Conservation (phyloP, 345 rosid genomes). For the Linum tenue region DNA sequence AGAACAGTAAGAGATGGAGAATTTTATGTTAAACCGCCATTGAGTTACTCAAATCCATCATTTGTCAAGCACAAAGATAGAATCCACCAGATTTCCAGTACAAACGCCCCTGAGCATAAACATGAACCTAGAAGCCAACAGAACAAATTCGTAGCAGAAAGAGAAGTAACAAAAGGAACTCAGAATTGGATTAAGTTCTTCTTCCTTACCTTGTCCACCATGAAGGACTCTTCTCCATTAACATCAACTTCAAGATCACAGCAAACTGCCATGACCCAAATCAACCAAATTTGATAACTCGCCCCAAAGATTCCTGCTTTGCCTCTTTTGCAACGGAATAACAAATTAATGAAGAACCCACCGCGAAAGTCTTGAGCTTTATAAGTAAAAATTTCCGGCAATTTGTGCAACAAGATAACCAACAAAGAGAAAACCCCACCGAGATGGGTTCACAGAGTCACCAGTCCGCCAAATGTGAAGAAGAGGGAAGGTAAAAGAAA, state of each 20-base stretch:
- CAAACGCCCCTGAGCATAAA: neutral
- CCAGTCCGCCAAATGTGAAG: neutral
- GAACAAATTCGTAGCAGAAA: neutral
- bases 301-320: slow-evolving; percentile 15
- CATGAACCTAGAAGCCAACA: neutral
- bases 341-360: neutral
- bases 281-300: slow-evolving; percentile 15
- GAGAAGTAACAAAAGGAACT: neutral
- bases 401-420: neutral
- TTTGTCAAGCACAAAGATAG: slow-evolving; percentile 2
- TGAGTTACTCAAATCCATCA: slow-evolving; percentile 11
- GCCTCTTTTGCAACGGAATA: slow-evolving; percentile 1
- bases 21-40: slow-evolving; percentile 4
- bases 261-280: slow-evolving; percentile 51
- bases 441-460: neutral
- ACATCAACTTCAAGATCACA: slow-evolving; percentile 92
- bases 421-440: neutral
- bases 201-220: slow-evolving; percentile 59
- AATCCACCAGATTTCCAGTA: slow-evolving; percentile 3
- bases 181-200: neutral
- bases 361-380: neutral
- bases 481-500: neutral
- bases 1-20: neutral
- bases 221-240: slow-evolving; percentile 79
- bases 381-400: neutral